Conservation (phyloP, 306 rosid genomes). For the Citrullus colocynthis region DNA sequence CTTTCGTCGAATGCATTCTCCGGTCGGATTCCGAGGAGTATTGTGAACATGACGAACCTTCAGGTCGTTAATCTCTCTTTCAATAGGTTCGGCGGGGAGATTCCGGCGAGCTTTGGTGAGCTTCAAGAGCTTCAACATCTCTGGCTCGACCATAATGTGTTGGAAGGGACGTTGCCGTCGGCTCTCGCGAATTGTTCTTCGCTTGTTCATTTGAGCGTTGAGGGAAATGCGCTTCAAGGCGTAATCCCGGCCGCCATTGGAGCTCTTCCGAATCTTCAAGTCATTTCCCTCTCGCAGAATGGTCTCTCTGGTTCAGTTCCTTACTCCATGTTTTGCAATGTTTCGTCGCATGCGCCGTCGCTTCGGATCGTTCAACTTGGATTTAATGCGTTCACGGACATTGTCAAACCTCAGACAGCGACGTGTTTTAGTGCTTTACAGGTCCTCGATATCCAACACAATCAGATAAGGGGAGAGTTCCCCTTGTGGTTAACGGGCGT, state of each 20-base stretch:
- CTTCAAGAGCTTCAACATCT: slow-evolving; percentile 67
- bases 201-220: slow-evolving; percentile 71
- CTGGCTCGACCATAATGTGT: slow-evolving; percentile 69
- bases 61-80: slow-evolving; percentile 74
- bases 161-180: slow-evolving; percentile 75
- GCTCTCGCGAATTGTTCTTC: slow-evolving; percentile 76
- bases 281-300: slow-evolving; percentile 59
- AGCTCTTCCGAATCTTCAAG: slow-evolving; percentile 70
- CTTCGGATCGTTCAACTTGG: slow-evolving; percentile 67
- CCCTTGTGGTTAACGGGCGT: slow-evolving; percentile 63
- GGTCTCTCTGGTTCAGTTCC: slow-evolving; percentile 68
- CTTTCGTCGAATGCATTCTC: slow-evolving; percentile 68
- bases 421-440: slow-evolving; percentile 53
- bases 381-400: slow-evolving; percentile 65
- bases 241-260: slow-evolving; percentile 77
- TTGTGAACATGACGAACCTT: slow-evolving; percentile 40
- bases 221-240: slow-evolving; percentile 62
- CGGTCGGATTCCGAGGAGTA: slow-evolving; percentile 51
- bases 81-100: slow-evolving; percentile 54
- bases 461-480: slow-evolving; percentile 43
- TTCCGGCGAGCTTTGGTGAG: slow-evolving; percentile 69
- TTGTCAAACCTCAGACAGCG: slow-evolving; percentile 32
- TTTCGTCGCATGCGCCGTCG: slow-evolving; percentile 49
- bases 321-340: slow-evolving; percentile 60
- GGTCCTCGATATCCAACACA: slow-evolving; percentile 63